These are phyloP conservation scores for Diplodia seriata DNA, from an alignment of 2,329 filamentous ascomycete genomes.

Conservation along the genomic window DNA sequence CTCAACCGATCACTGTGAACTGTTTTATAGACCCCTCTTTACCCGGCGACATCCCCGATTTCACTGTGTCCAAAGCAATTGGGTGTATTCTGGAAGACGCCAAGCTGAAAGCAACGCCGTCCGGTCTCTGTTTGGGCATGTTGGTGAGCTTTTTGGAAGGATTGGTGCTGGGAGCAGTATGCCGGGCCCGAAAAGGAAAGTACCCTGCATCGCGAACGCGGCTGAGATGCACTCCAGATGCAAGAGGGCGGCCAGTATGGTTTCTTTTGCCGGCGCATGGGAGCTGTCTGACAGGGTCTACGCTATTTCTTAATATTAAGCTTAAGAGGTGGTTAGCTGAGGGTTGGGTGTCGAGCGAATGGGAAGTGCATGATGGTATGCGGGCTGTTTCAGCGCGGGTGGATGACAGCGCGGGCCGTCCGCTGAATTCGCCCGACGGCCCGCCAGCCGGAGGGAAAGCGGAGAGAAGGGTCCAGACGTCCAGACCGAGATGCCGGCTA, in stretches of 20 bases:
- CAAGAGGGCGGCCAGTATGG: background rate
- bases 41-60: background rate
- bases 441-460: constrained; percentile 9
- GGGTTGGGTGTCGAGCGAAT: background rate
- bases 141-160: background rate
- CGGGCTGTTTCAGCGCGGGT: constrained; percentile 15
- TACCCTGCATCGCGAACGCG: background rate
- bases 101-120: background rate
- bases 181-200: background rate
- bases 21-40: constrained; percentile 20
- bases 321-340: constrained; percentile 15
- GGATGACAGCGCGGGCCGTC: constrained; percentile 17
- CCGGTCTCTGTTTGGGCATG: background rate
- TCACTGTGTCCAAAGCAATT: background rate
- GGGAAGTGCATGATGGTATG: background rate
- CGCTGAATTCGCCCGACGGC: constrained; percentile 20
- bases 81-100: background rate
- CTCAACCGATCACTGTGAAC: background rate
- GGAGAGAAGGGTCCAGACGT: background rate
- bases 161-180: background rate
- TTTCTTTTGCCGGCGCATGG: background rate
- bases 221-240: background rate
- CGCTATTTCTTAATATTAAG: constrained; percentile 25
- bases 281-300: background rate
- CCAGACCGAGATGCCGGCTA: background rate